Base-by-base conservation (phyloP, 805 yeast species). In the Kazachstania taianensis region DNA sequence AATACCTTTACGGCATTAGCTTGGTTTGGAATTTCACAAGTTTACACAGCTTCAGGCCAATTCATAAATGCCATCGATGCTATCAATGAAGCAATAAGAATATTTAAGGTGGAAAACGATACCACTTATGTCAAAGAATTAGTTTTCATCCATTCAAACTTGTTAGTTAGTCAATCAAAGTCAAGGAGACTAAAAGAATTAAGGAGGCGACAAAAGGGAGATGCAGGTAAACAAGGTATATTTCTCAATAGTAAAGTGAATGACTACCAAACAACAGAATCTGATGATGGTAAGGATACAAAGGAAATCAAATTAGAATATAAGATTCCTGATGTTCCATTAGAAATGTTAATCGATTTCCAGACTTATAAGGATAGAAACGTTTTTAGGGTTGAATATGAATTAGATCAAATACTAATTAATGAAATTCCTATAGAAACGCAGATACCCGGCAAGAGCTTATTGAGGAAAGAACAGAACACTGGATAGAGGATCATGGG, bases 1-100 rank as follows among this genome's bases (percentile, higher is more conserved):
- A 41, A 44, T 24, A 27, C 41, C 14, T 45, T 53, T 12, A 49
- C 47, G 7, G 53, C 53, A 1, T 40, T 48, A 15, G 52, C 53
- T 3, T 53, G 54, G 55, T 49, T 46, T 35, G 59, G 59, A 12
- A 41, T 50, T 9, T 48, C 56, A 3, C 54, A 52, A 30, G 52
- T 48, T 5, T 48, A 50, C 25, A 40, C 45, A 7, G 44, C 46
- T 5, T 40, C 49, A 7, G 38, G 36, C 19, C 44, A 49, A 26
- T 28, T 45, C 6, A 40, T 41, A 13, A 42, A 40, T 24, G 50
- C 56, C 1, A 31, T 44, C 8, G 48, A 45, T 17, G 50, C 57
- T 5, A 24, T 46, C n/a, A 34, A 36, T 20, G 43, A 48, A 22
- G 39, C 49, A 5, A 38, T 44, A 5, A 41, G 40, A 17, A 28